Percentiles rank a stretch among this genome's conserved stretches.
These are phyloP conservation scores for Aeschynomene evenia DNA, from an alignment of 306 rosid genomes.

Conservation along the genomic window DNA sequence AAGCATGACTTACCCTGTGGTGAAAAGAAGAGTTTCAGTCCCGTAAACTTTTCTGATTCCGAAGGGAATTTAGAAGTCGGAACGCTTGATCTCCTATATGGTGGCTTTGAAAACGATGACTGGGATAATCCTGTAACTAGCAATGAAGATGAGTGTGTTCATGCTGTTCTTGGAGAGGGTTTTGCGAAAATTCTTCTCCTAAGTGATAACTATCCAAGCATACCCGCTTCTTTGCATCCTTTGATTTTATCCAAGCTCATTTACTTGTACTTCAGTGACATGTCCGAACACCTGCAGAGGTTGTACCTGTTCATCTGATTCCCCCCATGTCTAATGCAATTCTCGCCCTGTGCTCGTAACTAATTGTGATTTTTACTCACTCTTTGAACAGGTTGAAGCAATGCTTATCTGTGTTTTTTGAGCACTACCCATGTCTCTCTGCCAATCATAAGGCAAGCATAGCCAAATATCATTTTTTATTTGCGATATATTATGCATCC, in stretches of 20 bases:
- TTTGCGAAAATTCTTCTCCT: constrained; percentile 92
- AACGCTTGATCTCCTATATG: constrained; percentile 71
- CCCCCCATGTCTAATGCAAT: background rate
- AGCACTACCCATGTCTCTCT: constrained; percentile 83
- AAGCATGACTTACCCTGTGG: constrained; percentile 34
- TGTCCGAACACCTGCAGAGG: constrained; percentile 63
- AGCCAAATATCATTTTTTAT: constrained; percentile 6
- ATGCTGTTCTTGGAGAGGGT: constrained; percentile 84
- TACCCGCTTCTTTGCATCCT: constrained; percentile 68
- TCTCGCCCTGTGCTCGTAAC: background rate
- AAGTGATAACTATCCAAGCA: constrained; percentile 67
- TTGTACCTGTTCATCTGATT: constrained; percentile 22
- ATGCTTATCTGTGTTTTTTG: constrained; percentile 89
- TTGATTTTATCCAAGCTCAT: constrained; percentile 72
- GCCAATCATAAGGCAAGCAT: constrained; percentile 72
- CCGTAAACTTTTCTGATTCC: constrained; percentile 53
- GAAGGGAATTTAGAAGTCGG: constrained; percentile 46
- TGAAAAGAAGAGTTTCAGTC: constrained; percentile 48
- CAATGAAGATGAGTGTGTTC: constrained; percentile 69
- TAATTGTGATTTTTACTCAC: constrained; percentile 13
- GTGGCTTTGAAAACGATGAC: constrained; percentile 62
- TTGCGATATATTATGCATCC: background rate
- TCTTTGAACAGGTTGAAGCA: constrained; percentile 72
- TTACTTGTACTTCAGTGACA: constrained; percentile 60
- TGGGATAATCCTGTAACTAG: constrained; percentile 50